Evolutionary conservation across 2,329 filamentous ascomycete species (phyloP).

Genomic region (Fusarium musae): DNA sequence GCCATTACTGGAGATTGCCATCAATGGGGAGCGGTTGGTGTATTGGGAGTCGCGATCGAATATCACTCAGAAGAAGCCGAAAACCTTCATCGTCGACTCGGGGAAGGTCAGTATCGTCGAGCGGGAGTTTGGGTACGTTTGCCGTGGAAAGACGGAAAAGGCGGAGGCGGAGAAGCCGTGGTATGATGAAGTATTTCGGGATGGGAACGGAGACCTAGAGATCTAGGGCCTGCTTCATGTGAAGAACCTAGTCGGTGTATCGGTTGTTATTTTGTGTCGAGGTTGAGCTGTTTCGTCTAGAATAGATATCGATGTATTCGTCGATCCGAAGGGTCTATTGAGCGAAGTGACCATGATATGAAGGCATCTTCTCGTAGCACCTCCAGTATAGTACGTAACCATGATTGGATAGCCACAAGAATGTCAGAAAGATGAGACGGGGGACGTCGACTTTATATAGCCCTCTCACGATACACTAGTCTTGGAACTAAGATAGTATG

Average conservation of each 20-base stretch:
- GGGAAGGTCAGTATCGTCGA: accelerated
- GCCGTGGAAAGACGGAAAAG: background rate
- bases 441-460: background rate
- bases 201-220: constrained; percentile 7
- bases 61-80: constrained; percentile 8
- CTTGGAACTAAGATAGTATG: background rate
- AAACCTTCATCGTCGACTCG: background rate
- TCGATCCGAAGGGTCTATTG: background rate
- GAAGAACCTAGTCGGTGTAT: accelerated
- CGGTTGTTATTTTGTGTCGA: accelerated
- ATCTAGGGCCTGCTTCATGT: accelerated
- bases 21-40: background rate
- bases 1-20: background rate
- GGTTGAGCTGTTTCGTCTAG: background rate
- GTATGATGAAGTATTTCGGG: constrained; percentile 31
- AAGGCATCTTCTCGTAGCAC: background rate
- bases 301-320: background rate
- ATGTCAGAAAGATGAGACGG: accelerated
- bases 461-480: accelerated
- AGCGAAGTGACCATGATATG: no score
- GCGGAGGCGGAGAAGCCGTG: background rate
- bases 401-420: background rate
- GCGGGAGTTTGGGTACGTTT: background rate
- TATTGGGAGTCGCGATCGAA: constrained; percentile 20
- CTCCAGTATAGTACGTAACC: no score